Evolutionary conservation across 306 rosid species (phyloP), one percentile per base, ranked within the genome.

Genomic region (Senna tora): DNA sequence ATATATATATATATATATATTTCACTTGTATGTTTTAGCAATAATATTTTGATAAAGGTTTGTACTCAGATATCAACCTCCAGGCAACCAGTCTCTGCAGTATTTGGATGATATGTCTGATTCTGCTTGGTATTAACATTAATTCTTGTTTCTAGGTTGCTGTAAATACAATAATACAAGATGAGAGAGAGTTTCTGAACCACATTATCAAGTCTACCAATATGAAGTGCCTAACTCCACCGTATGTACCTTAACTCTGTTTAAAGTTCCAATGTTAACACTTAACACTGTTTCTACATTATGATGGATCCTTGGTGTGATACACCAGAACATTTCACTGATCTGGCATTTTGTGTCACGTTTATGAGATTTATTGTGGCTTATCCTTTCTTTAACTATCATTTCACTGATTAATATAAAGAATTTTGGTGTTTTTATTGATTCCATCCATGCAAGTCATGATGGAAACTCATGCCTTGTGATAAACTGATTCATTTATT

Each of bases 221-320:
- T 80, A 91, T 91, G 97, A 91, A 89, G 81, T 91, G 97, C 89
- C 80, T 91, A 68, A 91, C 96, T 39, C 96, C 96, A 39, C 88
- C 74, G 96, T 91, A 87, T 75, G 96, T 82, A 62, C 72, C 67
- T 15, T 19, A 8, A n/a, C n/a, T n/a, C n/a, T n/a, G n/a, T n/a
- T n/a, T n/a, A n/a, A n/a, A n/a, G n/a, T n/a, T n/a, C n/a, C n/a
- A n/a, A n/a, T n/a, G n/a, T n/a, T n/a, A n/a, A n/a, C n/a, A n/a
- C n/a, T n/a, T n/a, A n/a, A n/a, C n/a, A n/a, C n/a, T n/a, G n/a
- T n/a, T n/a, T n/a, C n/a, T n/a, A n/a, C n/a, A n/a, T n/a, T n/a
- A n/a, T n/a, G n/a, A n/a, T n/a, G n/a, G n/a, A n/a, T n/a, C n/a
- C n/a, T n/a, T n/a, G n/a, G n/a, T n/a, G n/a, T n/a, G n/a, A n/a